phyloP scores from a whole-genome alignment of 2,329 filamentous ascomycete genomes.

The Rutstroemia sydowiana region DNA sequence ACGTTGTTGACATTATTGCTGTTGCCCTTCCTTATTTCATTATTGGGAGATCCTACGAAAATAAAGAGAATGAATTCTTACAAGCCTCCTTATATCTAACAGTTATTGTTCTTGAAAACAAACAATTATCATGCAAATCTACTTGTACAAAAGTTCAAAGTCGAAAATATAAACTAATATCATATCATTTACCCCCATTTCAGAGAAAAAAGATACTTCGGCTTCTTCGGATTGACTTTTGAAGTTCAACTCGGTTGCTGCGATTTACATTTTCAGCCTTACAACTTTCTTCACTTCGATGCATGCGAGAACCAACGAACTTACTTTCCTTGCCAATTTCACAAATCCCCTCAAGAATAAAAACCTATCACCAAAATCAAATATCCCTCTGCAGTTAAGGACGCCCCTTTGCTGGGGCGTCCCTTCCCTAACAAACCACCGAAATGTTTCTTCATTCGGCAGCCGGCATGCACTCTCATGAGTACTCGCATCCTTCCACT shows the following conservation, averaged over 20 bases:
- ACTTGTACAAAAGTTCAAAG: not conserved
- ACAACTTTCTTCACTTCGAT: not conserved
- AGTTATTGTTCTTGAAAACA: not conserved
- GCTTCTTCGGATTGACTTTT: too few species aligned
- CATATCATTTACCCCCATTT: too few species aligned
- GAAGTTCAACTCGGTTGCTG: not conserved
- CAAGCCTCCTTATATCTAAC: not conserved
- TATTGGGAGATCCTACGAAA: constrained; percentile 7
- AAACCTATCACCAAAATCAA: not conserved
- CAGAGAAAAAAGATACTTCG: not conserved
- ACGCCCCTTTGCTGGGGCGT: constrained; percentile 10
- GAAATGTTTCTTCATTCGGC: constrained; percentile 29
- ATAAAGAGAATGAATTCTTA: too few species aligned
- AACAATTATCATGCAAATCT: not conserved
- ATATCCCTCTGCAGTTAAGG: constrained; percentile 5
- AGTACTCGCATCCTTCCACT: constrained; percentile 19
- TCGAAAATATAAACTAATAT: not conserved
- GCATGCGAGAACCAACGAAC: not conserved
- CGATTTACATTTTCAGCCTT: not conserved
- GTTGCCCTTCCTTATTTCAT: too few species aligned
- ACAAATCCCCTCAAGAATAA: not conserved
- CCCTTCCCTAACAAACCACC: constrained; percentile 6
- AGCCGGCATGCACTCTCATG: constrained; percentile 25
- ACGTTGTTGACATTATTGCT: not conserved
- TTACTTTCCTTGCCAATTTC: not conserved